Evolutionary conservation across 1,139 yeast genomes (phyloP).

Genomic region (Pichia sp.): DNA sequence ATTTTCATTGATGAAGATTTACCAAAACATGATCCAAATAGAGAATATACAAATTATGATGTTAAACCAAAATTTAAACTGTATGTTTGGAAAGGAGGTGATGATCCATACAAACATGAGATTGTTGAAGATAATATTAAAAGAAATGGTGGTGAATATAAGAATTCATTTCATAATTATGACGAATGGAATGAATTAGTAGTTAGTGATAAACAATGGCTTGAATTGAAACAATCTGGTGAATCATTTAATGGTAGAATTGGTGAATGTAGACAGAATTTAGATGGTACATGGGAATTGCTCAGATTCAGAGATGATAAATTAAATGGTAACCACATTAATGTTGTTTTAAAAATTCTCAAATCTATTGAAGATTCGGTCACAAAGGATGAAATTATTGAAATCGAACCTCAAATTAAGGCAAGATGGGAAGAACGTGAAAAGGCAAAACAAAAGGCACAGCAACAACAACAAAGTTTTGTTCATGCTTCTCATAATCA

Average conservation of each 20-base stretch:
- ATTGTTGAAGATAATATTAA: slow-evolving; percentile 24
- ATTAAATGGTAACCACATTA: slow-evolving; percentile 73
- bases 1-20: slow-evolving; percentile 60
- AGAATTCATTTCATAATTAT: slow-evolving; percentile 37
- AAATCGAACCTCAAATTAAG: slow-evolving; percentile 39
- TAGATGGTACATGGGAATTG: slow-evolving; percentile 69
- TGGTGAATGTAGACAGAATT: slow-evolving; percentile 63
- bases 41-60: slow-evolving; percentile 76
- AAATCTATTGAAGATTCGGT: slow-evolving; percentile 86
- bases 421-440: slow-evolving; percentile 44
- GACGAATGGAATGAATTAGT: slow-evolving; percentile 59
- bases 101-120: slow-evolving; percentile 22
- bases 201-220: slow-evolving; percentile 76
- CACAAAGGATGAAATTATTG: slow-evolving; percentile 63
- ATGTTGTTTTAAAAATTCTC: slow-evolving; percentile 74
- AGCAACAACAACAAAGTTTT: slow-evolving; percentile 19
- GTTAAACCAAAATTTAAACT: slow-evolving; percentile 63
- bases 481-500: slow-evolving; percentile 5
- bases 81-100: slow-evolving; percentile 73
- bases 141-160: slow-evolving; percentile 27
- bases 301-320: slow-evolving; percentile 92
- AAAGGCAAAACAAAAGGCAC: slow-evolving; percentile 16
- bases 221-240: slow-evolving; percentile 52
- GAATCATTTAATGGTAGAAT: slow-evolving; percentile 90
- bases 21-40: slow-evolving; percentile 62